phyloP scores from a whole-genome alignment of 2,329 filamentous ascomycete species.

The Penicillium sp. region DNA sequence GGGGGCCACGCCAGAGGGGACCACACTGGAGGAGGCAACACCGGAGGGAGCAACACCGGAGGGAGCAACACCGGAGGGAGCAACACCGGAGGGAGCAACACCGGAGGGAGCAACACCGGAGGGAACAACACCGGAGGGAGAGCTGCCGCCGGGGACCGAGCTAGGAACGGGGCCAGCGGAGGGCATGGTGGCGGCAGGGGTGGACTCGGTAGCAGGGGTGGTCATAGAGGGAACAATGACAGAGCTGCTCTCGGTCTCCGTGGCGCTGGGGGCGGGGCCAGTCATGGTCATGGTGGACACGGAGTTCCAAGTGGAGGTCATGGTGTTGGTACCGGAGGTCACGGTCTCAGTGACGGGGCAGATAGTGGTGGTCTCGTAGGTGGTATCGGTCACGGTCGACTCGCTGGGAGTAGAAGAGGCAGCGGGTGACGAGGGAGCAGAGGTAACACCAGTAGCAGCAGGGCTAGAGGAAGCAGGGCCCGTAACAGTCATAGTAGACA shows the following conservation, averaged over 20 bases:
- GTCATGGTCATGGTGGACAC: constrained; percentile 12
- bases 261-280: constrained; percentile 13
- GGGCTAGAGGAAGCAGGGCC: constrained; percentile 26
- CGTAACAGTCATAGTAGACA: not conserved
- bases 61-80: not conserved
- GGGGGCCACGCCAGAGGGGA: constrained; percentile 17
- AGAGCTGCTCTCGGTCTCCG: constrained; percentile 47
- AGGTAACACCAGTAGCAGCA: not conserved
- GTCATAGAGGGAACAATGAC: constrained; percentile 7
- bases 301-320: constrained; percentile 14
- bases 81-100: not conserved
- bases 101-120: not conserved
- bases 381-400: not conserved
- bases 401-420: too few species aligned
- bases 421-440: not conserved
- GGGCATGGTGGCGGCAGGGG: not conserved
- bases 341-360: constrained; percentile 18
- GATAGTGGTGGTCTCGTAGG: constrained; percentile 16
- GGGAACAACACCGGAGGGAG: too few species aligned
- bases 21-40: constrained; percentile 33
- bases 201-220: not conserved
- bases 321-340: constrained; percentile 15
- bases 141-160: too few species aligned
- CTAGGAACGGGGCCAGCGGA: too few species aligned
- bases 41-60: constrained; percentile 20